Evolutionary conservation across 495 filamentous ascomycete genomes (phyloP).

Genomic region (Chlorociboria aeruginascens): DNA sequence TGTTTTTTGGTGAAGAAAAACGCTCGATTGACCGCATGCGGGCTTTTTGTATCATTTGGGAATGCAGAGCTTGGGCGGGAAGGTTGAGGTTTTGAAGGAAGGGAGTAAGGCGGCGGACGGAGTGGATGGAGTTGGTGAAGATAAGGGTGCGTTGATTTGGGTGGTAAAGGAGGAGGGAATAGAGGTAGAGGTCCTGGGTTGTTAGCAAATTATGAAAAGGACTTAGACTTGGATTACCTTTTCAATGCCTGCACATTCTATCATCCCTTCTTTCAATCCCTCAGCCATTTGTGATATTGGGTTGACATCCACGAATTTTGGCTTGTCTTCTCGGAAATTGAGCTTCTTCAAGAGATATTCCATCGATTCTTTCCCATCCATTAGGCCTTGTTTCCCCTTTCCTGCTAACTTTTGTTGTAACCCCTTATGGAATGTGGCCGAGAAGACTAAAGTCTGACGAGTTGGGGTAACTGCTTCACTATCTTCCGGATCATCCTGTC

Average conservation of each 20-base stretch:
- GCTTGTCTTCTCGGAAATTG: constrained; percentile 59
- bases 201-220: constrained; percentile 1
- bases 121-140: constrained; percentile 91
- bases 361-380: constrained; percentile 61
- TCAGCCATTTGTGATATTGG: constrained; percentile 77
- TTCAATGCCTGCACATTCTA: constrained; percentile 85
- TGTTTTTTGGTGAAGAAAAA: constrained; percentile 52
- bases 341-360: constrained; percentile 86
- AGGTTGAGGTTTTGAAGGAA: constrained; percentile 75
- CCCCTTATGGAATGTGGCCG: constrained; percentile 84
- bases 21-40: constrained; percentile 84
- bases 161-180: constrained; percentile 74
- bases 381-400: constrained; percentile 46
- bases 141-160: constrained; percentile 68
- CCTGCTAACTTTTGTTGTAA: constrained; percentile 83
- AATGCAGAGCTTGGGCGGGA: constrained; percentile 70
- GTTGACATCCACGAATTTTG: constrained; percentile 88
- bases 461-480: constrained; percentile 21
- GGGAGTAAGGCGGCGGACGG: constrained; percentile 76
- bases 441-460: constrained; percentile 90
- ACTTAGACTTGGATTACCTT: constrained; percentile 41
- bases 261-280: constrained; percentile 73
- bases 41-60: constrained; percentile 94
- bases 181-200: constrained; percentile 75
- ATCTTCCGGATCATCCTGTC: constrained; percentile 28